Evolutionary conservation across 768 basidiomycete species (phyloP).

Genomic region (Cubamyces sp.): DNA sequence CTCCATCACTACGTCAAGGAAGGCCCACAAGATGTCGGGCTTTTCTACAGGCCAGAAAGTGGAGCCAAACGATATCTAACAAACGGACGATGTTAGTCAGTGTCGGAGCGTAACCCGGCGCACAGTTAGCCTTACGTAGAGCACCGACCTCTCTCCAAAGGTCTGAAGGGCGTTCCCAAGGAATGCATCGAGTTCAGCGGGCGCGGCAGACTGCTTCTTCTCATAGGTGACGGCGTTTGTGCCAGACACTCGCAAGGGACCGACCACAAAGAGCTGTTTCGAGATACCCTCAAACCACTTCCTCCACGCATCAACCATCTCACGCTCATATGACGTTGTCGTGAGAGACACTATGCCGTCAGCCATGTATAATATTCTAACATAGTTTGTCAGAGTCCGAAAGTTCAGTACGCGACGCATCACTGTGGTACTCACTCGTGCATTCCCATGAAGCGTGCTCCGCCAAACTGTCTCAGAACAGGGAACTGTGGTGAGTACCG

Average conservation of each 20-base stretch:
- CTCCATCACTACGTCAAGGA: too few species aligned
- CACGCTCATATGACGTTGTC: conserved; percentile 25
- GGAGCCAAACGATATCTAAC: too few species aligned
- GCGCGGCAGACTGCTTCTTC: conserved; percentile 16
- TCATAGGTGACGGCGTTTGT: conserved; percentile 7
- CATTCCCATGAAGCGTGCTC: neutral
- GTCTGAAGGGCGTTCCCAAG: conserved; percentile 22
- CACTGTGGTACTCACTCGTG: neutral
- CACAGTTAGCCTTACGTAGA: too few species aligned
- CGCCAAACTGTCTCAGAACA: neutral
- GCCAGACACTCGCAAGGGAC: conserved; percentile 19
- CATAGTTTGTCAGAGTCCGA: neutral
- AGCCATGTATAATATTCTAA: neutral
- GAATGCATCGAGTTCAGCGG: conserved; percentile 23
- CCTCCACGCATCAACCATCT: conserved; percentile 16
- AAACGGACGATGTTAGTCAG: too few species aligned
- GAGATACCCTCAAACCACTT: conserved; percentile 24
- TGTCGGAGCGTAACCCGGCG: too few species aligned
- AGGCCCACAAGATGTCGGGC: too few species aligned
- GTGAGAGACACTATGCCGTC: conserved; percentile 28
- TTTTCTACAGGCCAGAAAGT: too few species aligned
- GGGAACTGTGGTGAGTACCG: conserved; percentile 2
- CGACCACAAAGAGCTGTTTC: conserved; percentile 21
- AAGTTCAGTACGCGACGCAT: neutral
- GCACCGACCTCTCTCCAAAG: conserved; percentile 27